These are phyloP conservation scores for Gardenia jasminoides DNA, from an alignment of 257 asterid genomes.

Conservation along the genomic window DNA sequence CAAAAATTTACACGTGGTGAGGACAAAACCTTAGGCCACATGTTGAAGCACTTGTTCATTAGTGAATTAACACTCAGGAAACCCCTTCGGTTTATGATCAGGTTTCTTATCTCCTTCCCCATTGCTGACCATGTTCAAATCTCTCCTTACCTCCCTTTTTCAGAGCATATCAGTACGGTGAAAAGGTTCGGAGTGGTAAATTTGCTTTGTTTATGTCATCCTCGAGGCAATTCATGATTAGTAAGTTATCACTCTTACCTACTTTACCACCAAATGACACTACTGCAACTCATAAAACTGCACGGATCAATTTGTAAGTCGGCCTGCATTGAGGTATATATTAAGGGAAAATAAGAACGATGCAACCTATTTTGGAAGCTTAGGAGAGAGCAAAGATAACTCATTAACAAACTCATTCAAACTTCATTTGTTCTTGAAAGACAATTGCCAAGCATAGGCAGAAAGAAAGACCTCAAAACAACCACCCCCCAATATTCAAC, in stretches of 20 bases:
- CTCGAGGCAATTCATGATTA: background rate
- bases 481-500: slow-evolving; percentile 30
- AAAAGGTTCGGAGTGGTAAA: background rate
- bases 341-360: slow-evolving; percentile 26
- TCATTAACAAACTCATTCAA: slow-evolving; percentile 35
- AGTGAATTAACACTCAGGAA: too few species aligned
- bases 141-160: too few species aligned
- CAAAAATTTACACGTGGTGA: too few species aligned
- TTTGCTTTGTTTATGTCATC: background rate
- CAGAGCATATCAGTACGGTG: too few species aligned
- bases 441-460: slow-evolving; percentile 30
- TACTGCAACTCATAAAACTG: slow-evolving; percentile 10
- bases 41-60: too few species aligned
- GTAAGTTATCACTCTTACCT: background rate
- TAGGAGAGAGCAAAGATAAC: slow-evolving; percentile 30
- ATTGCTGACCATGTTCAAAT: too few species aligned
- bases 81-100: too few species aligned
- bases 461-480: slow-evolving; percentile 24
- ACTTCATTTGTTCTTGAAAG: slow-evolving; percentile 30
- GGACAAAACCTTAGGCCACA: too few species aligned
- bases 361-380: slow-evolving; percentile 22
- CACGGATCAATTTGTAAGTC: slow-evolving; percentile 22
- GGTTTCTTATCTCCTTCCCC: too few species aligned
- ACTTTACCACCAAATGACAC: slow-evolving; percentile 8
- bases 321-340: slow-evolving; percentile 4